These are phyloP conservation scores for Candida ipomoeae DNA, from an alignment of 805 yeast genomes.

Conservation along the genomic window DNA sequence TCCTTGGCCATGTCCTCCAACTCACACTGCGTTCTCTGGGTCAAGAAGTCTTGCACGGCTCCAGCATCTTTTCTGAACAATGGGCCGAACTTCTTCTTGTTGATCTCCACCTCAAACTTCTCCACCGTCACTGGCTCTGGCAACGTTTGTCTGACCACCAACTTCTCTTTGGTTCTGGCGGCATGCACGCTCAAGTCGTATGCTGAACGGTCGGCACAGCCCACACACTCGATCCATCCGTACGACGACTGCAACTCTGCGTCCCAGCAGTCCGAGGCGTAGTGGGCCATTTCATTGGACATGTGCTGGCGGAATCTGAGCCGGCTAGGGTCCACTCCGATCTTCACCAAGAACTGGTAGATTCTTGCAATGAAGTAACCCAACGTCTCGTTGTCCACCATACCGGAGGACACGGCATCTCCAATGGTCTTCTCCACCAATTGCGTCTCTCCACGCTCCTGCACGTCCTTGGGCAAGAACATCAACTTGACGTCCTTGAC, in stretches of 20 bases:
- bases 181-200: slow-evolving; percentile 95
- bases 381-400: slow-evolving; percentile 94
- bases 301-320: slow-evolving; percentile 97
- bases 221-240: slow-evolving; percentile 99
- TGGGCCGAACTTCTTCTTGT: slow-evolving; percentile 97
- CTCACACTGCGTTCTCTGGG: slow-evolving; percentile 76
- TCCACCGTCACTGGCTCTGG: slow-evolving; percentile 82
- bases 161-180: slow-evolving; percentile 89
- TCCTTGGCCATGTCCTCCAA: slow-evolving; percentile 72
- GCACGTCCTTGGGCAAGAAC: slow-evolving; percentile 83
- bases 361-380: slow-evolving; percentile 97
- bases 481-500: slow-evolving; percentile 68
- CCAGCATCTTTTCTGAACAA: slow-evolving; percentile 97
- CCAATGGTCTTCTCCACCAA: slow-evolving; percentile 68
- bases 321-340: slow-evolving; percentile 83
- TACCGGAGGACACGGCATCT: slow-evolving; percentile 81
- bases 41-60: slow-evolving; percentile 76
- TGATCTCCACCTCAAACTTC: slow-evolving; percentile 76
- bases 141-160: slow-evolving; percentile 88
- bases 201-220: slow-evolving; percentile 99
- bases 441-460: slow-evolving; percentile 77
- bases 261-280: slow-evolving; percentile 99
- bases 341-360: slow-evolving; percentile 72
- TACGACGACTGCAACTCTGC: slow-evolving; percentile 93
- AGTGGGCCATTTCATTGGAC: slow-evolving; percentile 99